phyloP scores from a whole-genome alignment of 192 early-diverging fungal species.

The Coemansia sp. region DNA sequence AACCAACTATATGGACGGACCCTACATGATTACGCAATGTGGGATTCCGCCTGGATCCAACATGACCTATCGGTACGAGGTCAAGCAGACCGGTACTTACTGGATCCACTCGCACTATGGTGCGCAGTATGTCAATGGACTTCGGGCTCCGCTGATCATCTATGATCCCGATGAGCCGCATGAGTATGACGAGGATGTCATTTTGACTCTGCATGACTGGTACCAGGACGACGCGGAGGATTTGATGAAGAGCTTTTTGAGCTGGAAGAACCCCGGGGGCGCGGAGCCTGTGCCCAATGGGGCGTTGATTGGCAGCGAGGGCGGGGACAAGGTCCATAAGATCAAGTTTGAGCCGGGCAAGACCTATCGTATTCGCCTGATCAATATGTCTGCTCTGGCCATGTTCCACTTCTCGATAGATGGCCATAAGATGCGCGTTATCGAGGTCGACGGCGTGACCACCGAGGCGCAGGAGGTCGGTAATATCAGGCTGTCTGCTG shows the following conservation, averaged over 20 bases:
- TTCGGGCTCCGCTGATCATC: slow-evolving; percentile 69
- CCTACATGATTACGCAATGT: slow-evolving; percentile 70
- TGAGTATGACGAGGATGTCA: slow-evolving; percentile 67
- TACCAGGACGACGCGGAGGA: slow-evolving; percentile 62
- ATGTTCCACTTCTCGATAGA: slow-evolving; percentile 79
- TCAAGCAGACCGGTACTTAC: slow-evolving; percentile 75
- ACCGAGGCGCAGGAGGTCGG: slow-evolving; percentile 56
- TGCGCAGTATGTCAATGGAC: slow-evolving; percentile 79
- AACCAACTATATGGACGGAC: slow-evolving; percentile 69
- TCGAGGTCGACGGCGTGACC: slow-evolving; percentile 78
- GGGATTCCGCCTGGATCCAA: slow-evolving; percentile 63
- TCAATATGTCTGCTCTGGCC: slow-evolving; percentile 75
- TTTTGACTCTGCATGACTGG: slow-evolving; percentile 68
- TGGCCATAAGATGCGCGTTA: slow-evolving; percentile 70
- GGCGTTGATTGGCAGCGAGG: slow-evolving; percentile 63
- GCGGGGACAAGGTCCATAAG: slow-evolving; percentile 24
- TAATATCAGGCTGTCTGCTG: slow-evolving; percentile 62
- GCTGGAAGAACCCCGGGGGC: slow-evolving; percentile 62
- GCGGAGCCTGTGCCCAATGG: slow-evolving; percentile 66
- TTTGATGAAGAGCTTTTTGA: slow-evolving; percentile 59
- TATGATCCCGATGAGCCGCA: slow-evolving; percentile 58
- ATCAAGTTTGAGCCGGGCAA: slow-evolving; percentile 69
- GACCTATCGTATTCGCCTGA: slow-evolving; percentile 78
- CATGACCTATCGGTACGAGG: slow-evolving; percentile 68
- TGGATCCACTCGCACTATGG: slow-evolving; percentile 77